Conservation (phyloP, 2,329 filamentous ascomycete species). For the Xylogone sp. region DNA sequence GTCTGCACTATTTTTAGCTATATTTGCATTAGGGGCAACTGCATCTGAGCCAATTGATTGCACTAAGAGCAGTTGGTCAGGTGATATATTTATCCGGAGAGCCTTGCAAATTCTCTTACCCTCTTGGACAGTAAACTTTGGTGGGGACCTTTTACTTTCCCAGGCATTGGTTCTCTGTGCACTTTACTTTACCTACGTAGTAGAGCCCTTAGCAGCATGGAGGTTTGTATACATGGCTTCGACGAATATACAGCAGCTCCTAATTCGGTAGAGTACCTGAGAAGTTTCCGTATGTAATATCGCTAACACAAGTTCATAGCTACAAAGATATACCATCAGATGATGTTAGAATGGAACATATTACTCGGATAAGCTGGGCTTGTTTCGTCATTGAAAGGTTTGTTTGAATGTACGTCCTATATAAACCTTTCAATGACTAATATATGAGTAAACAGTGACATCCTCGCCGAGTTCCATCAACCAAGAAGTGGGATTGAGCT, state of each 20-base stretch:
- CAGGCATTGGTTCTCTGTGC: conserved; percentile 1
- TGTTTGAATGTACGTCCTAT: neutral
- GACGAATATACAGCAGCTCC: neutral
- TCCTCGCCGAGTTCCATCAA: conserved; percentile 21
- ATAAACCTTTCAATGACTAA: neutral
- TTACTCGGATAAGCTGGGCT: conserved; percentile 21
- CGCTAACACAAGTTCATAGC: neutral
- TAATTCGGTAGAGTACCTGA: neutral
- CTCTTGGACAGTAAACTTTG: neutral
- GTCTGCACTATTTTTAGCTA: neutral
- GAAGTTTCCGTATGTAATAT: neutral
- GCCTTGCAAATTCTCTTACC: neutral
- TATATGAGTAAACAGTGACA: conserved; percentile 12
- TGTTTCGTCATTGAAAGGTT: conserved; percentile 25
- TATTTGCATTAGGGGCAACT: neutral
- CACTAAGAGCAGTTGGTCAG: neutral
- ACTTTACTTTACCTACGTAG: neutral
- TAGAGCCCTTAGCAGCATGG: neutral
- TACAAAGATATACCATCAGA: neutral
- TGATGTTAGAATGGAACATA: conserved; percentile 1
- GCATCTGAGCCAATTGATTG: neutral
- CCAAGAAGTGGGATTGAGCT: conserved; percentile 23
- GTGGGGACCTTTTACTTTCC: neutral
- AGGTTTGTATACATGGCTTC: neutral
- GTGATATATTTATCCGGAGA: neutral